phyloP scores from a whole-genome alignment of 805 yeast genomes.

The Suhomyces faveliae region DNA sequence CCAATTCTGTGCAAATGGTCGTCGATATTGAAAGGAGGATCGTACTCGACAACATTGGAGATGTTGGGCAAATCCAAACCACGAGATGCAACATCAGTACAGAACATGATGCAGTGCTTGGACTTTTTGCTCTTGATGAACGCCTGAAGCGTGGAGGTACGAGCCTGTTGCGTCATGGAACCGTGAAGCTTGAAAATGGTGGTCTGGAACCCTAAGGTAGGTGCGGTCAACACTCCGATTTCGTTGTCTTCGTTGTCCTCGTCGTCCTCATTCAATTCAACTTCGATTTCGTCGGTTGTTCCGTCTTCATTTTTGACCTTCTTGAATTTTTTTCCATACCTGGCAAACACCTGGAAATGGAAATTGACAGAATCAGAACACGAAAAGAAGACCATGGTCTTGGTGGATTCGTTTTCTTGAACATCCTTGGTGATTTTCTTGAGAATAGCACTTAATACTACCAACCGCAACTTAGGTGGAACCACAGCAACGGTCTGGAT shows the following conservation, averaged over 20 bases:
- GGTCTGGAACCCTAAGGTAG: slow-evolving; percentile 44
- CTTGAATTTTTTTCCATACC: slow-evolving; percentile 47
- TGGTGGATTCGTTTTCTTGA: slow-evolving; percentile 26
- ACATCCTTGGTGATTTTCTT: slow-evolving; percentile 36
- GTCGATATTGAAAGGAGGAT: slow-evolving; percentile 91
- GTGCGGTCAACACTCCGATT: slow-evolving; percentile 51
- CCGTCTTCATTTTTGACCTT: slow-evolving; percentile 30
- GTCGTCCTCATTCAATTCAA: slow-evolving; percentile 12
- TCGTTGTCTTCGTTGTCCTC: slow-evolving; percentile 24
- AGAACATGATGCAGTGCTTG: slow-evolving; percentile 68
- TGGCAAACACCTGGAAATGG: slow-evolving; percentile 74
- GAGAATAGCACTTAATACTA: slow-evolving; percentile 68
- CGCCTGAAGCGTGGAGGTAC: slow-evolving; percentile 72
- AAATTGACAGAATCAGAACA: slow-evolving; percentile 97
- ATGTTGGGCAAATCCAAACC: slow-evolving; percentile 91
- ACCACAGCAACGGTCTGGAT: slow-evolving; percentile 76
- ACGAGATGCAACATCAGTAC: slow-evolving; percentile 98
- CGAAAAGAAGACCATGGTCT: slow-evolving; percentile 83
- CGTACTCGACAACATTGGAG: slow-evolving; percentile 84
- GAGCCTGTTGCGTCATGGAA: slow-evolving; percentile 76
- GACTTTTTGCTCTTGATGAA: slow-evolving; percentile 47
- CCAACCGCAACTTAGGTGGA: slow-evolving; percentile 89
- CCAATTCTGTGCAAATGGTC: slow-evolving; percentile 97
- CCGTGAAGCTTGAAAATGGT: slow-evolving; percentile 80
- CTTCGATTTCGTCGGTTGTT: slow-evolving; percentile 17